Percentiles rank a stretch among this genome's conserved stretches.
phyloP scores from a whole-genome alignment of 2,329 filamentous ascomycete genomes.

The Chaetomiaceae sp. region DNA sequence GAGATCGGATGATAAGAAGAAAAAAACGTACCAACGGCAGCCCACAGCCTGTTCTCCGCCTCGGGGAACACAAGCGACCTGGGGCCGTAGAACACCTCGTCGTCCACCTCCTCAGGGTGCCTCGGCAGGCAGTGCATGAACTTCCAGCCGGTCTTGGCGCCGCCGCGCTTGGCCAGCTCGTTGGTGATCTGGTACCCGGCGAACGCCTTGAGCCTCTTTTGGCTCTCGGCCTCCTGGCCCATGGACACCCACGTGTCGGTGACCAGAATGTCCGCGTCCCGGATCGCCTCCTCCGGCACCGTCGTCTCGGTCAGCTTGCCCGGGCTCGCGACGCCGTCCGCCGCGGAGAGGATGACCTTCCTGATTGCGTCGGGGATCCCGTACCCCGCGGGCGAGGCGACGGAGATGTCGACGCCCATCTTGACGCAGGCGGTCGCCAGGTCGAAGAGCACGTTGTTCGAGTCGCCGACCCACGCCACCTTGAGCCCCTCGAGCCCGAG shows the following conservation, averaged over 20 bases:
- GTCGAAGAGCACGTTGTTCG: constrained; percentile 95
- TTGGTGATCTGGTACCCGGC: constrained; percentile 86
- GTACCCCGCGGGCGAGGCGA: constrained; percentile 82
- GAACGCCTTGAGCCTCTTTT: constrained; percentile 73
- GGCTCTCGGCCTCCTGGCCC: constrained; percentile 85
- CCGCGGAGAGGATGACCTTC: constrained; percentile 61
- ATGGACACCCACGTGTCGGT: constrained; percentile 99
- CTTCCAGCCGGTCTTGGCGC: constrained; percentile 84
- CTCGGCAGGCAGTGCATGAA: constrained; percentile 98
- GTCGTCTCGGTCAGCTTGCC: constrained; percentile 70
- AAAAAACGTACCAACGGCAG: constrained; percentile 63
- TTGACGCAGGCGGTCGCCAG: constrained; percentile 83
- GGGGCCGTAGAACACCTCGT: constrained; percentile 88
- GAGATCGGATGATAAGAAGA: not conserved
- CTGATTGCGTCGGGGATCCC: constrained; percentile 72
- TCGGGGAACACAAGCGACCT: constrained; percentile 87
- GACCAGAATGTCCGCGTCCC: constrained; percentile 80
- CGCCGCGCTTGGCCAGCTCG: constrained; percentile 74
- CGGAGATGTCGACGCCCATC: constrained; percentile 76
- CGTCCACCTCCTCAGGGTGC: constrained; percentile 85
- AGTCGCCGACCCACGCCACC: constrained; percentile 92
- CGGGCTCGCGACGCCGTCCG: constrained; percentile 47
- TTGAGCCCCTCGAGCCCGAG: constrained; percentile 78
- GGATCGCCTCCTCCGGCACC: constrained; percentile 77
- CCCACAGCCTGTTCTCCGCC: constrained; percentile 91